These are phyloP conservation scores for Obba rivulosa DNA, from an alignment of 768 basidiomycete genomes.

Conservation along the genomic window DNA sequence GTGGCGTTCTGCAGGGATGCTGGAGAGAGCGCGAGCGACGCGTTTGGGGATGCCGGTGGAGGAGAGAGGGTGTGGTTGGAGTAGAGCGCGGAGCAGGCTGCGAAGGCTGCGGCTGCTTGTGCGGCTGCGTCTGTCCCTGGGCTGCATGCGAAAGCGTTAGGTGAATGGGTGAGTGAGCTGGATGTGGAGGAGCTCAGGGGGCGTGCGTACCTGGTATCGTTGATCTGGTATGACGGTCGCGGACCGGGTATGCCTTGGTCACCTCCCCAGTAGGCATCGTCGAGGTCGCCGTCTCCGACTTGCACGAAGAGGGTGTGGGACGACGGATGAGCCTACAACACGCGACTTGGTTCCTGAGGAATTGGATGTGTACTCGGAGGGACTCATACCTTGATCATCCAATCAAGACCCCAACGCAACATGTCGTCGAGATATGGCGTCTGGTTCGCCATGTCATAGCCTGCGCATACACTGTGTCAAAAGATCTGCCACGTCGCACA, in stretches of 20 bases:
- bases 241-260: constrained; percentile 71
- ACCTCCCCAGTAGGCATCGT: constrained; percentile 87
- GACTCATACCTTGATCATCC: constrained; percentile 76
- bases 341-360: background rate
- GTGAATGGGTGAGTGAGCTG: too few relatives aligned
- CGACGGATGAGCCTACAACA: constrained; percentile 68
- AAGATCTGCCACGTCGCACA: background rate
- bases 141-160: constrained; percentile 18
- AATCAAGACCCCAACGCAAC: constrained; percentile 87
- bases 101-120: constrained; percentile 78
- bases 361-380: background rate
- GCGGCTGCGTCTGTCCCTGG: constrained; percentile 92
- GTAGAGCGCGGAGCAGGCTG: constrained; percentile 82
- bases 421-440: constrained; percentile 89
- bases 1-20: constrained; percentile 67
- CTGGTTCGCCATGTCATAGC: constrained; percentile 82
- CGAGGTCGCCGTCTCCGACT: constrained; percentile 63
- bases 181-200: background rate
- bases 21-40: constrained; percentile 43
- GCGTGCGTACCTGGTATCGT: constrained; percentile 44
- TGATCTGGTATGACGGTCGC: constrained; percentile 76
- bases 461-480: constrained; percentile 29
- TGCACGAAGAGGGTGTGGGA: constrained; percentile 71
- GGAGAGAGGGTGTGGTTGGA: constrained; percentile 50
- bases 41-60: too few relatives aligned